Base-by-base conservation (phyloP, 495 filamentous ascomycete genomes). In the Cercophora scortea region DNA sequence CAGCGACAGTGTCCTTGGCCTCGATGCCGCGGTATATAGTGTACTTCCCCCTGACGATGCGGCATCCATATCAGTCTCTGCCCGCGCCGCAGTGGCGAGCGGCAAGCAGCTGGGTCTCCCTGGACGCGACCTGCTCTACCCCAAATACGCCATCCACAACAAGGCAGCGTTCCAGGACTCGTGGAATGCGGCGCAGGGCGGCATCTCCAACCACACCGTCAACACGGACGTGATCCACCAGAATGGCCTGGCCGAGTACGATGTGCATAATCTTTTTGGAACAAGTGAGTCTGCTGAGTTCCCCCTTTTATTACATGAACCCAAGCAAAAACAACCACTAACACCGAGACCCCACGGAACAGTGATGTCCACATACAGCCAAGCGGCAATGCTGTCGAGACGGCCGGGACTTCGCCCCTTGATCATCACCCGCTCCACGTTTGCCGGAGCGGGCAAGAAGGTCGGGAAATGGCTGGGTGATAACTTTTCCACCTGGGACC, bases 401-500 rank as follows among this genome's bases (percentile, higher is more conserved):
- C 82, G 86, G 2, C 88, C 89, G 0, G 65, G 61, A 2, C 70
- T 80, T 2, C 79, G 89, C 0, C 88, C 90, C 5, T 59, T 94
- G 49, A 72, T 95, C 54, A 94, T 95, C 63, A 92, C 89, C 15
- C 85, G 90, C 17, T 85, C 80, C 52, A 95, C 88, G 2, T 95
- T 90, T 61, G 83, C 86, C 6, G 89, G 90, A 32, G 86, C 88
- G 13, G 90, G 90, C 8, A 65, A 73, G 41, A 76, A 85, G 32
- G 88, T 92, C 13, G 89, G 88, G 6, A 85, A 95, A 59, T 95
- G 90, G 90, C 81, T 92, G 1, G 90, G 90, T 8, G 90, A 95
- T 71, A 95, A 95, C 63, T 42, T 82, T 12, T 81, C 83, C 35
- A 65, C 76, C 34, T 95, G 90, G 90, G 69, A 75, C 16, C 74